phyloP scores from a whole-genome alignment of 2,329 filamentous ascomycete species.

The Paraconiothyrium sp. region DNA sequence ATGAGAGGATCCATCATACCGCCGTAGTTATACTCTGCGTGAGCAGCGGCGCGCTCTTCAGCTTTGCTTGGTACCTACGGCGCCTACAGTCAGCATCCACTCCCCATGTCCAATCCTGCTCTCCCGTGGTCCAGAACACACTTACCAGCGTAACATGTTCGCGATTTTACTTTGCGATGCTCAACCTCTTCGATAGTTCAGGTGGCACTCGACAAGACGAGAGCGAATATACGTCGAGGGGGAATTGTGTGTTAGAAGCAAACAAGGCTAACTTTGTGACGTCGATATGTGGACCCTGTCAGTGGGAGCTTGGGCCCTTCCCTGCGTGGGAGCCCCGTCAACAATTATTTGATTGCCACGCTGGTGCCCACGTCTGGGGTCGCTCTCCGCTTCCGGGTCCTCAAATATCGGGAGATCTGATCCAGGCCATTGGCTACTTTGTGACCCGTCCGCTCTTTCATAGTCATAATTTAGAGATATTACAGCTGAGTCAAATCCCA shows the following conservation, averaged over 20 bases:
- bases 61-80: slow-evolving; percentile 83
- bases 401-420: too few species aligned
- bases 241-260: neutral
- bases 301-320: slow-evolving; percentile 4
- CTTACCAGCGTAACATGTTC: slow-evolving; percentile 15
- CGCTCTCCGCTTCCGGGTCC: neutral
- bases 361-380: neutral
- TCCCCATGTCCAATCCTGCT: neutral
- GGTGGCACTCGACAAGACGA: neutral
- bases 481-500: neutral
- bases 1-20: slow-evolving; percentile 48
- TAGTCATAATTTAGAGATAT: neutral
- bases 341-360: neutral
- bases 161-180: neutral
- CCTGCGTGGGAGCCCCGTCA: neutral
- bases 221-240: neutral
- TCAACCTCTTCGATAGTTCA: neutral
- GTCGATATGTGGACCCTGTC: slow-evolving; percentile 7
- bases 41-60: slow-evolving; percentile 83
- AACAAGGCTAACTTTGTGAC: slow-evolving; percentile 5
- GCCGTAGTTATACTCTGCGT: slow-evolving; percentile 92
- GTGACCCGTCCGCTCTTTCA: neutral
- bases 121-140: neutral
- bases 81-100: slow-evolving; percentile 13
- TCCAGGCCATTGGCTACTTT: neutral